Conservation (phyloP, 192 early-diverging fungal genomes). For the Funneliformis geosporum region DNA sequence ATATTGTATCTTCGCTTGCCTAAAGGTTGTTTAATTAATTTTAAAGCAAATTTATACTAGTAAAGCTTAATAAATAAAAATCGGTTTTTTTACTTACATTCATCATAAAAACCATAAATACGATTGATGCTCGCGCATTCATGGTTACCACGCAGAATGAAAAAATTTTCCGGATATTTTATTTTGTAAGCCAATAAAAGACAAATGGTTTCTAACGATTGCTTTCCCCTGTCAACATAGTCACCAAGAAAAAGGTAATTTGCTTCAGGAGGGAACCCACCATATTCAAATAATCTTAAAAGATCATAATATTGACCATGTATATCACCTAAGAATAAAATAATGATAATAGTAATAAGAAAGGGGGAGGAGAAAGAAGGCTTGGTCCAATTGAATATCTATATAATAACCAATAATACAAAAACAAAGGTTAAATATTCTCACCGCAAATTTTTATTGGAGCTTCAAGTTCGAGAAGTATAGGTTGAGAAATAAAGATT, state of each 20-base stretch:
- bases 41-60: not conserved
- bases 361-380: not conserved
- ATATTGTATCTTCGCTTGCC: slow-evolving; percentile 97
- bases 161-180: slow-evolving; percentile 99
- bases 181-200: slow-evolving; percentile 98
- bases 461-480: slow-evolving; percentile 90
- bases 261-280: slow-evolving; percentile 93
- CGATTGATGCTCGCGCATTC: slow-evolving; percentile 96
- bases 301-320: slow-evolving; percentile 99
- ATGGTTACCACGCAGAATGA: slow-evolving; percentile 98
- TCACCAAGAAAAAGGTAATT: slow-evolving; percentile 98
- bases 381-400: not conserved
- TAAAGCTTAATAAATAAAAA: not conserved
- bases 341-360: not conserved
- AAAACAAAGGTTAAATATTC: slow-evolving; percentile 22
- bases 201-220: slow-evolving; percentile 97
- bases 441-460: slow-evolving; percentile 96
- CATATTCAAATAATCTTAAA: slow-evolving; percentile 92
- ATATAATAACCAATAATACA: slow-evolving; percentile 10
- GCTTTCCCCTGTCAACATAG: slow-evolving; percentile 98
- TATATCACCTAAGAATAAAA: slow-evolving; percentile 56
- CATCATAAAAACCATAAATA: slow-evolving; percentile 99
- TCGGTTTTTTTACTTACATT: slow-evolving; percentile 66
- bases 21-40: slow-evolving; percentile 34
- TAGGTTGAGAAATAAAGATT: slow-evolving; percentile 92